Percentiles rank a stretch among this genome's conserved stretches.
phyloP scores from a whole-genome alignment of 129 eudicot genomes.

The Gnaphalium uliginosum region DNA sequence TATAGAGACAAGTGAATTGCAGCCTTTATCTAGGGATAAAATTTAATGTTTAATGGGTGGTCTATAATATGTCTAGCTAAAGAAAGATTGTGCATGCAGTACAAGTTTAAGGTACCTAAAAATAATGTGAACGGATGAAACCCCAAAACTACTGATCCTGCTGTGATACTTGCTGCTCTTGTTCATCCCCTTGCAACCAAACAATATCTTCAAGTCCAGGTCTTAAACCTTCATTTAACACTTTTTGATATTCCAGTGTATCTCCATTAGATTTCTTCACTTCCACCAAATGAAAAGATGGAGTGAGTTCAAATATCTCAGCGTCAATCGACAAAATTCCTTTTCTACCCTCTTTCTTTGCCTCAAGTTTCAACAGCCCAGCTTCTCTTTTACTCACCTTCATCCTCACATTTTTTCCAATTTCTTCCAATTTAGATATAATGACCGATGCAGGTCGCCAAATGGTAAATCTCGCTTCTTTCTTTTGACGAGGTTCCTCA shows the following conservation, averaged over 20 bases:
- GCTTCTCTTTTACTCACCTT: conserved; percentile 56
- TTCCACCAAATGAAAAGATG: conserved; percentile 58
- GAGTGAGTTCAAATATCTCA: conserved; percentile 68
- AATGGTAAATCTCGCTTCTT: conserved; percentile 63
- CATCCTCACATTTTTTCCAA: conserved; percentile 47
- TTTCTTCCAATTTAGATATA: conserved; percentile 58
- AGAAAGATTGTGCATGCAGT: not conserved
- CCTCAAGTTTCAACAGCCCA: conserved; percentile 69
- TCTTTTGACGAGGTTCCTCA: conserved; percentile 47
- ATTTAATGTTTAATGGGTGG: not conserved
- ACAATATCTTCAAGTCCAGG: conserved; percentile 64
- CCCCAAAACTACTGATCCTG: conserved; percentile 22
- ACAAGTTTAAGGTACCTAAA: not conserved
- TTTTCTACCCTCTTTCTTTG: conserved; percentile 63
- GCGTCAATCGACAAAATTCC: conserved; percentile 73
- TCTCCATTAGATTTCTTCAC: conserved; percentile 69
- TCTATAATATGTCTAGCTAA: not conserved
- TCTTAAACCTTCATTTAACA: conserved; percentile 48
- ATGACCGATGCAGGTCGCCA: conserved; percentile 46
- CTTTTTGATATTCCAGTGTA: conserved; percentile 60
- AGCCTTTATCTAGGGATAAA: not conserved
- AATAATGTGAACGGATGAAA: not conserved
- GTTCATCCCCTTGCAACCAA: conserved; percentile 60
- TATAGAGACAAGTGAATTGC: not conserved
- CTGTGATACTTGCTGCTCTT: conserved; percentile 23